Conservation (phyloP, 2,329 filamentous ascomycete species). For the Phoma sp. region DNA sequence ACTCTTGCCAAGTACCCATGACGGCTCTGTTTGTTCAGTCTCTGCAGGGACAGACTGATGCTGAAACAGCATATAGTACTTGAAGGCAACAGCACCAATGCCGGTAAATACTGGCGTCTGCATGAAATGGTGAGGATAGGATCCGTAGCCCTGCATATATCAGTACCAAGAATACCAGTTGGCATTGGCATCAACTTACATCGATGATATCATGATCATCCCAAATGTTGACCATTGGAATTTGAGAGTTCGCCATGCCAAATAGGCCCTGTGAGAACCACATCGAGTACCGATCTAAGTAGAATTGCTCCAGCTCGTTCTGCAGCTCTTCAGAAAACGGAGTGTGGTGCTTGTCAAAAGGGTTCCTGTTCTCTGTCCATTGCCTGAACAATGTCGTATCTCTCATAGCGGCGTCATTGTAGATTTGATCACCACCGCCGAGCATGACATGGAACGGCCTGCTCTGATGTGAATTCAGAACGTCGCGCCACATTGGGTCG, state of each 20-base stretch:
- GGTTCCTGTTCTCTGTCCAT: conserved; percentile 83
- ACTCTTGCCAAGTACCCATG: conserved; percentile 81
- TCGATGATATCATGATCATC: conserved; percentile 78
- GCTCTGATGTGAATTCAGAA: conserved; percentile 89
- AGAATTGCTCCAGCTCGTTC: conserved; percentile 85
- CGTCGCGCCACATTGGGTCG: conserved; percentile 95
- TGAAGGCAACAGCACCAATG: conserved; percentile 89
- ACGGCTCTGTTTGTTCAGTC: conserved; percentile 82
- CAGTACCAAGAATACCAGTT: conserved; percentile 60
- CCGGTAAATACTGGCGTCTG: conserved; percentile 86
- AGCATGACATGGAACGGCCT: conserved; percentile 98
- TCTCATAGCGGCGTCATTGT: conserved; percentile 83
- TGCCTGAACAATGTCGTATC: conserved; percentile 78
- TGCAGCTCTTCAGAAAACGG: conserved; percentile 84
- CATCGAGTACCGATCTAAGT: conserved; percentile 83
- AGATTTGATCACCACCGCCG: conserved; percentile 95
- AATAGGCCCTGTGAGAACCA: conserved; percentile 98
- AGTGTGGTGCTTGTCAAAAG: conserved; percentile 76
- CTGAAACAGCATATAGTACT: conserved; percentile 99
- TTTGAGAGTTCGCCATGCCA: conserved; percentile 88
- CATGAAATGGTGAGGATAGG: conserved; percentile 93
- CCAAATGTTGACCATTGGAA: conserved; percentile 98
- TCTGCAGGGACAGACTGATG: conserved; percentile 87
- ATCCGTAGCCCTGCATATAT: conserved; percentile 75
- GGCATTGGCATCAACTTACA: conserved; percentile 31